Base-by-base conservation (phyloP, 768 basidiomycete genomes). In the Dictyophora rubrovolvata region DNA sequence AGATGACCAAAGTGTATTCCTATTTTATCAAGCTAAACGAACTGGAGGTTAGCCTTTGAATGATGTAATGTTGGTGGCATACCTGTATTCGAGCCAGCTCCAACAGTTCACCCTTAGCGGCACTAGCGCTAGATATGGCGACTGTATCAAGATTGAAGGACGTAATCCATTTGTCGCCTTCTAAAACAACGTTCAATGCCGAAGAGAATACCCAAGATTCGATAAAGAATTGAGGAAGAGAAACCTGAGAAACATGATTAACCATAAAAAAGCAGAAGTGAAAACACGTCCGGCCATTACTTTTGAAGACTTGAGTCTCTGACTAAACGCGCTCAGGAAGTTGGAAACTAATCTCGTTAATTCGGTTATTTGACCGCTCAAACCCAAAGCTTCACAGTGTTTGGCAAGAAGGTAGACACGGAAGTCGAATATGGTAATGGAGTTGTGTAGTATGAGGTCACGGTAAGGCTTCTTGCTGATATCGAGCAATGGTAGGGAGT, bases 121-220 rank as follows among this genome's bases (percentile, higher is more conserved):
- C 89, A 62, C 80, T 81, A 66, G 86, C 84, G 6, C 76, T 73
- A 22, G 76, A 71, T 17, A 81, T 68, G 10, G 75, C 67, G 1
- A 74, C 58, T 1, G 77, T 74, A 53, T 85, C 78, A 50, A 83
- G 68, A 21, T 76, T 73, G 60, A 75, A 71, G 1, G 69, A 63
- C n/a, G 72, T 68, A 11, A 79, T 77, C 89, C 92, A 93, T 1
- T 71, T 70, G 62, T 89, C 86, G 65, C 86, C 89, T 63, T 85
- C 84, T 12, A 90, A 85, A 23, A 93, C 82, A 48, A 87, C 83
- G 62, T 86, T 90, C 48, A 94, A 75, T 18, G 91, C 85, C 0
- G 93, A 91, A 17, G 89, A 91, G 71, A 92, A 97, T 35, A 81
- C 86, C 96, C 96, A 99, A 0, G 89, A 86, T 68, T 96, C 90